These are phyloP conservation scores for Aspergillus sp. DNA, from an alignment of 2,329 filamentous ascomycete genomes.

Conservation along the genomic window DNA sequence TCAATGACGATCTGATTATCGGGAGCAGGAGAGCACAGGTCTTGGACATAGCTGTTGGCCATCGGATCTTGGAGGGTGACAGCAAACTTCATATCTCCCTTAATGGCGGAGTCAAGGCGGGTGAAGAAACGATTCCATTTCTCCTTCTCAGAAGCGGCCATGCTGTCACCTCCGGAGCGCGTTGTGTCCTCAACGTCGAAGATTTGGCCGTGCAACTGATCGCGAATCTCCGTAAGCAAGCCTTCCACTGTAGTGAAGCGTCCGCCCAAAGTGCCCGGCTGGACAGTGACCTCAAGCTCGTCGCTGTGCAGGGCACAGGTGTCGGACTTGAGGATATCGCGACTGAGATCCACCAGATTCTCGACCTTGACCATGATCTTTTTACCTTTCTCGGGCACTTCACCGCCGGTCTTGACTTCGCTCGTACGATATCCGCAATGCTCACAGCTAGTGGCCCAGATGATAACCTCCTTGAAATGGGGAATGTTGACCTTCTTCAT, in stretches of 20 bases:
- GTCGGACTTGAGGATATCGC: slow-evolving; percentile 94
- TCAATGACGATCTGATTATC: slow-evolving; percentile 75
- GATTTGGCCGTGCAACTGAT: slow-evolving; percentile 79
- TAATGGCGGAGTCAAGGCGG: slow-evolving; percentile 66
- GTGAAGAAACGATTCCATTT: slow-evolving; percentile 78
- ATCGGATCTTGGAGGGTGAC: slow-evolving; percentile 79
- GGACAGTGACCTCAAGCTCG: slow-evolving; percentile 76
- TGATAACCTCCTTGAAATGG: slow-evolving; percentile 91
- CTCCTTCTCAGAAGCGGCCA: slow-evolving; percentile 53
- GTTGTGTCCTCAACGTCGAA: slow-evolving; percentile 60
- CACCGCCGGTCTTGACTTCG: slow-evolving; percentile 95
- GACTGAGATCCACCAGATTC: slow-evolving; percentile 62
- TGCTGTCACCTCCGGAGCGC: slow-evolving; percentile 64
- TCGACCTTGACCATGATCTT: slow-evolving; percentile 70
- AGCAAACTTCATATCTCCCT: slow-evolving; percentile 69
- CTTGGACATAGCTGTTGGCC: slow-evolving; percentile 89
- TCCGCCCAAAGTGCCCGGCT: slow-evolving; percentile 87
- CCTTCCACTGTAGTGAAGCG: slow-evolving; percentile 97
- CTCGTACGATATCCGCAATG: slow-evolving; percentile 90
- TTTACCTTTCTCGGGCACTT: slow-evolving; percentile 75
- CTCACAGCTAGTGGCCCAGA: slow-evolving; percentile 91
- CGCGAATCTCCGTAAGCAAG: slow-evolving; percentile 80
- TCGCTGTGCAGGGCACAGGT: slow-evolving; percentile 79
- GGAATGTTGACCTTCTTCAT: slow-evolving; percentile 99
- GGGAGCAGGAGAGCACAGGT: slow-evolving; percentile 65